Conservation (phyloP, 108 stramenopile species). For the Chaetoceros tenuissimus region DNA sequence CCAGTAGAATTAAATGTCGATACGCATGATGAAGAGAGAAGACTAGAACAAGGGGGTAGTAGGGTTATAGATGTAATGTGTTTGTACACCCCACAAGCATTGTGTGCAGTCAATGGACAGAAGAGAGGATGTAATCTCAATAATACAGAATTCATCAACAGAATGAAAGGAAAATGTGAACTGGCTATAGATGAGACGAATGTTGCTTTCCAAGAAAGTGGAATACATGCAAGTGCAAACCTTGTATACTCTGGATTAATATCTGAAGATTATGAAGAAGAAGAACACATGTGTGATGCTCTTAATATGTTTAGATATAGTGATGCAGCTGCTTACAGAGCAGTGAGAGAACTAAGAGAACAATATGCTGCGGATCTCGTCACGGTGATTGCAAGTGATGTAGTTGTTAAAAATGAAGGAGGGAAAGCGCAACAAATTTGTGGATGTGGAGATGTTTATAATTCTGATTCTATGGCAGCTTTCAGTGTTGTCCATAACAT, state of each 20-base stretch:
- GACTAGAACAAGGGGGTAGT: no score
- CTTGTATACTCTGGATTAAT: background rate
- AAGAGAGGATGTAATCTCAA: background rate
- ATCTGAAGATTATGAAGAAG: constrained; percentile 16
- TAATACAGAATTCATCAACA: background rate
- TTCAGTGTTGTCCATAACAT: constrained; percentile 3
- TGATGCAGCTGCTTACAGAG: background rate
- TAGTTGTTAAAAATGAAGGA: background rate
- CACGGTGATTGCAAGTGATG: background rate
- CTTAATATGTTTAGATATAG: background rate
- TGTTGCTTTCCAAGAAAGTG: constrained; percentile 1
- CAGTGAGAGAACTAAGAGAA: constrained; percentile 1
- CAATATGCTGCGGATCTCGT: constrained; percentile 16
- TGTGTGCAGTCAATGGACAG: background rate
- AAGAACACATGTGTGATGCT: constrained; percentile 10
- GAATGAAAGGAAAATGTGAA: background rate
- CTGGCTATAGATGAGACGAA: constrained; percentile 14
- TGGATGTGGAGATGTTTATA: background rate
- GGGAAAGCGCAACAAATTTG: background rate
- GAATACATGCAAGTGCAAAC: constrained; percentile 1
- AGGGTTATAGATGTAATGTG: background rate
- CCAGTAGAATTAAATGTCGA: no score
- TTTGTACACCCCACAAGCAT: background rate
- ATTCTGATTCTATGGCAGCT: background rate
- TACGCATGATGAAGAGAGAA: no score